phyloP scores from a whole-genome alignment of 2,329 filamentous ascomycete species.

The Aspergillus novoparasiticus region DNA sequence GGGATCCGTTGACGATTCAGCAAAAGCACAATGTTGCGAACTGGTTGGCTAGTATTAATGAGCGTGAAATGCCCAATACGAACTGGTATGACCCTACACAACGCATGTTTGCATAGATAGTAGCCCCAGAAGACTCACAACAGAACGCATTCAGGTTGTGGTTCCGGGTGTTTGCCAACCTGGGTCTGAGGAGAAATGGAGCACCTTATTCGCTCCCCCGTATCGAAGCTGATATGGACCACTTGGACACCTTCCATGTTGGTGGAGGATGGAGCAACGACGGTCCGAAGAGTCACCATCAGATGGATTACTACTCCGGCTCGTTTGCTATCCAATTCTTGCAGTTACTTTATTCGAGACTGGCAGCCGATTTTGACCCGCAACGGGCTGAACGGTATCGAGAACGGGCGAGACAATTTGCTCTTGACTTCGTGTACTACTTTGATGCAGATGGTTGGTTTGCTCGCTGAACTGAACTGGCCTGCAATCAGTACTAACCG shows the following conservation, averaged over 20 bases:
- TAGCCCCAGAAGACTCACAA: background rate
- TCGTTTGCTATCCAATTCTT: slow-evolving; percentile 81
- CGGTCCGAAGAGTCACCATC: slow-evolving; percentile 74
- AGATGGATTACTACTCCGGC: slow-evolving; percentile 85
- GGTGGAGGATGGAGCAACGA: slow-evolving; percentile 83
- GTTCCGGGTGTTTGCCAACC: slow-evolving; percentile 83
- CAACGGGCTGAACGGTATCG: slow-evolving; percentile 69
- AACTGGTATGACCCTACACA: slow-evolving; percentile 55
- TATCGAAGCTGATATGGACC: slow-evolving; percentile 74
- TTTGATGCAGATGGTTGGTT: slow-evolving; percentile 69
- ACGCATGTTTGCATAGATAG: background rate
- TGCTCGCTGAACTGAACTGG: background rate
- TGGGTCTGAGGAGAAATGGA: slow-evolving; percentile 74
- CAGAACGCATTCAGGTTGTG: slow-evolving; percentile 62
- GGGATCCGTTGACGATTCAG: slow-evolving; percentile 64
- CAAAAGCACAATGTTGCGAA: slow-evolving; percentile 68
- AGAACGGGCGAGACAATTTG: slow-evolving; percentile 65
- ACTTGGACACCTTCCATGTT: slow-evolving; percentile 79
- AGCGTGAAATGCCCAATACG: slow-evolving; percentile 69
- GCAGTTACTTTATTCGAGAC: slow-evolving; percentile 74
- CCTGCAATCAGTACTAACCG: background rate
- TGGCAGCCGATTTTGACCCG: slow-evolving; percentile 67
- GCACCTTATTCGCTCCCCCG: slow-evolving; percentile 69
- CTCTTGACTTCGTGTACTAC: slow-evolving; percentile 73
- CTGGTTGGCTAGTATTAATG: slow-evolving; percentile 78